Base-by-base conservation (phyloP, 805 yeast genomes). In the Wickerhamiella vanderwaltii region DNA sequence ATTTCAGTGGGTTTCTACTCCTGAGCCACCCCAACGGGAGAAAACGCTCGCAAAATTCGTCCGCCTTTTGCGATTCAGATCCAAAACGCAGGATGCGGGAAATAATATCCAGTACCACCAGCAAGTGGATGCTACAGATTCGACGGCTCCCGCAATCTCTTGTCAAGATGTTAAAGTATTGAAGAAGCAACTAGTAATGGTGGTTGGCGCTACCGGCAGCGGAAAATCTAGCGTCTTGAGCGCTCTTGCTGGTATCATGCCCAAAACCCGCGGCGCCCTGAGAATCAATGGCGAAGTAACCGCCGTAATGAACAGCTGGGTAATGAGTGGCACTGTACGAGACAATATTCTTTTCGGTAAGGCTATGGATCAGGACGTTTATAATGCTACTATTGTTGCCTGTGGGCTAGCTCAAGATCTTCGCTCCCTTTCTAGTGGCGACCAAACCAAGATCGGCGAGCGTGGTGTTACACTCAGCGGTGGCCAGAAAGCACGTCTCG, bases 381-480 rank as follows among this genome's bases (percentile, higher is more conserved):
- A 31, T 31, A 6, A 18, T 9, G 9, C 9, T 12, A 15, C 20
- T 17, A 4, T 31, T 6, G 12, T 5, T 6, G 24, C 13, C 6
- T 31, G 35, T 19, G 35, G 18, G 13, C 13, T 31, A 6, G 9
- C 6, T 4, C 11, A 6, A 11, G 35, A 31, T 18, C n/a, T 31
- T 4, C 69, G 72, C 9, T 67, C 69, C 28, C 63, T 85, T 26
- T 77, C 80, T 4, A 83, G 76, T 26, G 85, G 91, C 23, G 95
- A 50, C 30, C 18, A 13, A 9, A 37, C 41, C 1, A 94, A 84
- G 59, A 79, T 84, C 50, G 95, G 95, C 45, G 94, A 85, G 56
- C 70, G 87, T 48, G 95, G 95, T 52, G 79, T 85, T 43, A 85
- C 91, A 0, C 62, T 84, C 35, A 80, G 91, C 7, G 95, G 95